Evolutionary conservation across 2,329 filamentous ascomycete genomes (phyloP), one percentile per base, ranked within the genome.

Genomic region (Colletotrichum nymphaeae): DNA sequence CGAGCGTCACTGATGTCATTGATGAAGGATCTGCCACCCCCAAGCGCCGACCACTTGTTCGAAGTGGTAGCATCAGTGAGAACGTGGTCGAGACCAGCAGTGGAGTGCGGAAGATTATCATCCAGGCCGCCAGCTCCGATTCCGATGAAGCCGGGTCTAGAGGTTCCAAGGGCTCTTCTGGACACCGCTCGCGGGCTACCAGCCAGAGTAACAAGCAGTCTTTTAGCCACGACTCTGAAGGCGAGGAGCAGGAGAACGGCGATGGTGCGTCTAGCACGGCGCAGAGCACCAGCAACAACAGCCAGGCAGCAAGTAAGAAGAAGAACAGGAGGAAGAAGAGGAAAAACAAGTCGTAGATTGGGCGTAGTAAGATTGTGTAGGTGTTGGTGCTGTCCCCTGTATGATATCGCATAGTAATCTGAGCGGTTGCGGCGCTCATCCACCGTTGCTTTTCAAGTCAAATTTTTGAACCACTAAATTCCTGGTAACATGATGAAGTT

Each of bases 301-400:
- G 64, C 14, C 74, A 64, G 35, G 67, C 67, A 32, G 22, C 78
- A 60, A 78, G 77, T 35, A 83, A 82, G 77, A 82, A 82, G 75
- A 83, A 83, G 75, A 83, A 81, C 68, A 78, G 81, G 35, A 77
- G 82, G 57, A 84, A 82, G 78, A 84, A 84, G 78, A 81, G 80
- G 69, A 83, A 80, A 69, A 77, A 79, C 35, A 82, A 79, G 73
- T 80, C 76, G 2, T 80, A 79, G 76, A 70, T 19, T 24, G 8
- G 32, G 28, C 19, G 64, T 60, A 4, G 26, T 30, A 24, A 19
- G 42, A 14, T 24, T 26, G 22, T 3, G 26, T 30, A 24, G 24
- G 53, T 19, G 26, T 26, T 22, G 28, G 37, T 42, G 37, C 14
- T 24, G 67, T 55, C 9, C 49, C 49, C 42, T 70, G 67, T 73